Evolutionary conservation across 225 moss, liverwort and hornwort genomes (phyloP).

Genomic region (Pleurozium schreberi): DNA sequence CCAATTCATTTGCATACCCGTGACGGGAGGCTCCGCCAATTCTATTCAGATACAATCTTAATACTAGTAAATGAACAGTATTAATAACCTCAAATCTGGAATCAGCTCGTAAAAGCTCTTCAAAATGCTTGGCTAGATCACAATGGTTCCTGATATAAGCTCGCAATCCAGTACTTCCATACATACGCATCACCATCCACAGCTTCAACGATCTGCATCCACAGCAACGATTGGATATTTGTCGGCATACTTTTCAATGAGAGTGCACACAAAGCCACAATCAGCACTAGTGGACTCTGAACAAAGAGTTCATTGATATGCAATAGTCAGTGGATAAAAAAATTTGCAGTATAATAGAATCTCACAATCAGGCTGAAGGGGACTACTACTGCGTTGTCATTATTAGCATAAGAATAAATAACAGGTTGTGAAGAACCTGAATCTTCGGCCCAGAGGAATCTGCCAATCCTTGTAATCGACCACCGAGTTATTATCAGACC

Average conservation of each 20-base stretch:
- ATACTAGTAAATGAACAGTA: not conserved
- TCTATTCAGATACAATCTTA: not conserved
- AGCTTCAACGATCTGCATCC: slow-evolving; percentile 63
- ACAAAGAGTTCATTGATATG: not conserved
- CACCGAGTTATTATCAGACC: slow-evolving; percentile 51
- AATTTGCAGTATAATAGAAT: not conserved
- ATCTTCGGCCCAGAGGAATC: slow-evolving; percentile 66
- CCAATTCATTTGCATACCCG: not conserved
- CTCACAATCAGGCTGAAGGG: not conserved
- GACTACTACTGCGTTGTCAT: not conserved
- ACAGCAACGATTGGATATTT: not conserved
- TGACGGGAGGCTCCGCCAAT: not conserved
- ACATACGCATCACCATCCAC: slow-evolving; percentile 76
- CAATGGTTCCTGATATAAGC: slow-evolving; percentile 55
- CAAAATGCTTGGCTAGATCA: slow-evolving; percentile 45
- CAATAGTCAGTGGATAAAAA: not conserved
- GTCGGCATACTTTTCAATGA: not conserved
- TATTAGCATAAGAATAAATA: not conserved
- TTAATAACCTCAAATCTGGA: slow-evolving; percentile 50
- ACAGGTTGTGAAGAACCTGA: slow-evolving; percentile 32
- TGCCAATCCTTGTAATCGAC: slow-evolving; percentile 86
- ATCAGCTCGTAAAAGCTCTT: slow-evolving; percentile 36
- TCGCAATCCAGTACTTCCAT: slow-evolving; percentile 54
- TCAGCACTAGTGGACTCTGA: not conserved
- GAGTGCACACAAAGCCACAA: not conserved